A percentile compares a stretch with the other conserved stretches of the same genome.
Evolutionary conservation across 495 filamentous ascomycete species (phyloP).

Genomic region (Gamarada debralockiae): DNA sequence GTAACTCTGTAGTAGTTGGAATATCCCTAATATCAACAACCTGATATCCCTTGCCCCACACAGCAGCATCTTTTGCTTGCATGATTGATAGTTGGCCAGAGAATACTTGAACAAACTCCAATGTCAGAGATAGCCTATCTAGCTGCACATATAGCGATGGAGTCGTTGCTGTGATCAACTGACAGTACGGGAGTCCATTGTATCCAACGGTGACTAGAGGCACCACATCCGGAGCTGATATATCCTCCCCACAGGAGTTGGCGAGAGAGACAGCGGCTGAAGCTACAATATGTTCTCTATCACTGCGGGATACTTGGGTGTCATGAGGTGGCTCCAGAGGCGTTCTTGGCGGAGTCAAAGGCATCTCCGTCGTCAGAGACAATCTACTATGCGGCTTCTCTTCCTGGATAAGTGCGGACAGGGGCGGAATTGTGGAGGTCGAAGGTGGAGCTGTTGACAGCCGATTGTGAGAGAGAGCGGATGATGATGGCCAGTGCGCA

Average conservation of each 20-base stretch:
- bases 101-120: slow-evolving; percentile 16
- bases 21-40: slow-evolving; percentile 15
- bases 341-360: slow-evolving; percentile 17
- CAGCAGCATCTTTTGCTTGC: slow-evolving; percentile 1
- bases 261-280: background rate
- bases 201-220: slow-evolving; percentile 8
- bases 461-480: slow-evolving; percentile 4
- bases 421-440: slow-evolving; percentile 8
- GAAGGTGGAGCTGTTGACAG: slow-evolving; percentile 2
- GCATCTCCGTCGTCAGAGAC: slow-evolving; percentile 5
- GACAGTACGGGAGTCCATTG: slow-evolving; percentile 14
- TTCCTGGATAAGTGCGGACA: background rate
- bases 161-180: slow-evolving; percentile 8
- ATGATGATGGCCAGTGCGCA: slow-evolving; percentile 12
- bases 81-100: slow-evolving; percentile 15
- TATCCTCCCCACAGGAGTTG: background rate
- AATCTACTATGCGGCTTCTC: background rate
- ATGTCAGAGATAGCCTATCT: slow-evolving; percentile 12
- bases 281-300: background rate
- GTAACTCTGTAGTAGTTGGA: slow-evolving; percentile 15
- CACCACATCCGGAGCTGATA: background rate
- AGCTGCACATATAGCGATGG: slow-evolving; percentile 16
- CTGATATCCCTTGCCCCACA: background rate
- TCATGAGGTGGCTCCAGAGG: slow-evolving; percentile 6
- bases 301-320: background rate